Evolutionary conservation across 345 rosid genomes (phyloP), one percentile per base, ranked within the genome.

Genomic region (Rhodamnia rubescens): DNA sequence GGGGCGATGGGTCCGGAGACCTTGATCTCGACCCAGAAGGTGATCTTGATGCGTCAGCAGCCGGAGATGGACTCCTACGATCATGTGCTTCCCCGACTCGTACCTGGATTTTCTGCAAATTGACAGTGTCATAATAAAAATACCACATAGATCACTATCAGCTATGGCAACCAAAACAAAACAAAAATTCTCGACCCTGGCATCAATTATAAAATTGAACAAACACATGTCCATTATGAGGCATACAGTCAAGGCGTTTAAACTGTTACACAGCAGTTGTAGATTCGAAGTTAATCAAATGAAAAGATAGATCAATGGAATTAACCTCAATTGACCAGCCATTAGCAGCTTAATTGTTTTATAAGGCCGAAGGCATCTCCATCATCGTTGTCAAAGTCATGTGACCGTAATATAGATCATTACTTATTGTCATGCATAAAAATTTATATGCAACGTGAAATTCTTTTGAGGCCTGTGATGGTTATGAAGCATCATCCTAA

Each of bases 21-120:
- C 83, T 80, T 32, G 83, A 85, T 53, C 86, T 85, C n/a, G 83
- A 85, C 11, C 86, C 83, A 80, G 86, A 80, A 42, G 86, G 86
- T 3, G 86, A 78, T 78, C 86, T 85, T 54, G 55, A 82, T 82
- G 84, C 84, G 4, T 69, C 78, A 36, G 78, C 47, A 69, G 78
- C 78, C 36, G 78, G 78, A 69, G 85, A 84, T 47, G 81, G 27
- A 69, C 81, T 84, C 85, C 85, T 58, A 7, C 56, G 85, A 59
- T 52, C 27, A 61, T 61, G 49, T 59, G 36, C 75, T 51, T 42
- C 75, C 47, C 47, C 40, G 47, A 69, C 85, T 83, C 52, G 5
- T 40, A 40, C 69, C 69, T 74, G 44, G 55, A 53, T 53, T 84
- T 58, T 22, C 85, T 84, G 81, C 81, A 84, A 83, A 42, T 57